Evolutionary conservation across 2,329 filamentous ascomycete species (phyloP).

Genomic region (Clonostachys solani): DNA sequence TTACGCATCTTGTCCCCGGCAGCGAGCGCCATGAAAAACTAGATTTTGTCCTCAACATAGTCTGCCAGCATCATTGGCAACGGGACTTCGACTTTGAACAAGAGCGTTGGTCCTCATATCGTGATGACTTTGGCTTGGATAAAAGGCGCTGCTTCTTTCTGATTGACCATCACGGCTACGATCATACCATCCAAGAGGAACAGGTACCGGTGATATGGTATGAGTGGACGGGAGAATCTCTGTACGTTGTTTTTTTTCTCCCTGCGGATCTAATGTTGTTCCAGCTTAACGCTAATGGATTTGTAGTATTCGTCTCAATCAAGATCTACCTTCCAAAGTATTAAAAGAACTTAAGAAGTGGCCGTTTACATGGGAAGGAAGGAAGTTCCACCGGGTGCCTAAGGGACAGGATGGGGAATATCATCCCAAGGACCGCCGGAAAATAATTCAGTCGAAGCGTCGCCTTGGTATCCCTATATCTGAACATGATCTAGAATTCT

Average conservation of each 20-base stretch:
- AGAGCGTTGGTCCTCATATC: conserved; percentile 3
- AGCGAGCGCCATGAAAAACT: conserved; percentile 4
- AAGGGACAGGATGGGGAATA: not conserved
- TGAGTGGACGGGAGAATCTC: conserved; percentile 9
- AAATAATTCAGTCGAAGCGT: not conserved
- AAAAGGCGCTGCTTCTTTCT: conserved; percentile 7
- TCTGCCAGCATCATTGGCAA: conserved; percentile 8
- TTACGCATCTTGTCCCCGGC: conserved; percentile 8
- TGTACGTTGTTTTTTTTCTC: conserved; percentile 2
- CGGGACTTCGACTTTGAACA: conserved; percentile 5
- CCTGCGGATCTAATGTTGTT: not conserved
- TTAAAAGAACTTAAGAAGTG: not conserved
- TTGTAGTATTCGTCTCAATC: not conserved
- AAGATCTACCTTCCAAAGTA: not conserved
- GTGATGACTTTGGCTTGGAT: conserved; percentile 6
- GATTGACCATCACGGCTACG: conserved; percentile 9
- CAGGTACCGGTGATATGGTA: conserved; percentile 7
- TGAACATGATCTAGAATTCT: not conserved
- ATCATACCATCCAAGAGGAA: conserved; percentile 4
- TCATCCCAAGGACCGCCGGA: not conserved
- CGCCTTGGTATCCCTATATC: not conserved
- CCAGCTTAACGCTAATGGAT: not conserved
- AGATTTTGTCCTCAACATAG: conserved; percentile 3
- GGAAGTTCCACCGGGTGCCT: not conserved
- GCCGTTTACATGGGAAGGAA: not conserved